These are phyloP conservation scores for Syncephalastrum sp. DNA, from an alignment of 371 early-diverging fungal species.

Conservation along the genomic window DNA sequence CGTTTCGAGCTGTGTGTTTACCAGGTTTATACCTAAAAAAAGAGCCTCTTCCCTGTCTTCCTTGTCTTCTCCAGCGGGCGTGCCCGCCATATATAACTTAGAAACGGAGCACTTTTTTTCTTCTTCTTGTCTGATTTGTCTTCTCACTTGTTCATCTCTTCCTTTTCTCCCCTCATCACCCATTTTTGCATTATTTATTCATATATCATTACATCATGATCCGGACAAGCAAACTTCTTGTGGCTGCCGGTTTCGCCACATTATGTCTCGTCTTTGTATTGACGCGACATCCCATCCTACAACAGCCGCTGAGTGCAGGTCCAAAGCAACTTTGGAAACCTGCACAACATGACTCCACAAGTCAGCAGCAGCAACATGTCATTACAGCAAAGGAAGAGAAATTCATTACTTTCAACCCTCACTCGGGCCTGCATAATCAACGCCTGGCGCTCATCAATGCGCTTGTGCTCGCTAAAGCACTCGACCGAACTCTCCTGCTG, in stretches of 20 bases:
- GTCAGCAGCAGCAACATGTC: neutral
- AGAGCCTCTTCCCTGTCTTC: conserved; percentile 8
- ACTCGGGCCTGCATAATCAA: conserved; percentile 43
- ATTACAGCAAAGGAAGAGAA: conserved; percentile 15
- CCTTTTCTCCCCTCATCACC: neutral
- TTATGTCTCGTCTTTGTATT: neutral
- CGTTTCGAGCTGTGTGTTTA: neutral
- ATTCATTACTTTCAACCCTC: conserved; percentile 32
- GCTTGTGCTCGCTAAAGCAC: conserved; percentile 29
- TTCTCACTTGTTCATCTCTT: conserved; percentile 2
- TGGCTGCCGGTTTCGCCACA: conserved; percentile 2
- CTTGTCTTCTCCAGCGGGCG: too few relatives aligned
- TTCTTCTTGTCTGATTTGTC: neutral
- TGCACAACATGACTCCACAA: neutral
- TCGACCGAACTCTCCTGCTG: conserved; percentile 32
- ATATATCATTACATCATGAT: neutral
- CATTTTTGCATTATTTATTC: neutral
- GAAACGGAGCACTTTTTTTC: neutral
- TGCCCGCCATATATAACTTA: too few relatives aligned
- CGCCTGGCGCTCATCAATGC: conserved; percentile 32
- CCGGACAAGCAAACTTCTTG: conserved; percentile 11
- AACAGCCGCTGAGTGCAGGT: neutral
- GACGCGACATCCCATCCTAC: neutral
- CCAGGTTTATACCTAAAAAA: conserved; percentile 8
- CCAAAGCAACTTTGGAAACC: neutral